phyloP scores from a whole-genome alignment of 164 flowering plant species.

The Litsea cubeba region DNA sequence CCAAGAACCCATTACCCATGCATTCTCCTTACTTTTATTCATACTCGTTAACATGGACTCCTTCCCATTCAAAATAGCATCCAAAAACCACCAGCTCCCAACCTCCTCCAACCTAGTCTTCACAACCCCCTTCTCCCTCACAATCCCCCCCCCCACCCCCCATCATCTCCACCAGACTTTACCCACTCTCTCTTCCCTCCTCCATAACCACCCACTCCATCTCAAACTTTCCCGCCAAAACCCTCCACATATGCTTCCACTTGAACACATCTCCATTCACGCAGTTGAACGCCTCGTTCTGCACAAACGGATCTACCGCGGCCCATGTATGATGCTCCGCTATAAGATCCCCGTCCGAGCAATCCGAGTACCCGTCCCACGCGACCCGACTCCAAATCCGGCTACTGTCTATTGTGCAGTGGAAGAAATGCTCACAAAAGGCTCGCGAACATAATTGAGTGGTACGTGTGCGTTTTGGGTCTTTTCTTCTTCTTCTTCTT shows the following conservation, averaged over 20 bases:
- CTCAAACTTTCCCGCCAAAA: constrained; percentile 68
- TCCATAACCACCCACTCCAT: constrained; percentile 42
- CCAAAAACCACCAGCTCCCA: constrained; percentile 66
- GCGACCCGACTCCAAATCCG: too few species aligned
- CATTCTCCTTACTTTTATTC: constrained; percentile 90
- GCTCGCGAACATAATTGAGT: too few species aligned
- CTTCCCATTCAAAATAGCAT: constrained; percentile 19
- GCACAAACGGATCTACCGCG: constrained; percentile 62
- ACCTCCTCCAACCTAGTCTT: constrained; percentile 58
- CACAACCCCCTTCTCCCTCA: constrained; percentile 48
- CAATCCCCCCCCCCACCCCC: constrained; percentile 70
- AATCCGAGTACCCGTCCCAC: too few species aligned
- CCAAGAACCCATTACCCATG: constrained; percentile 78
- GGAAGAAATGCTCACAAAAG: too few species aligned
- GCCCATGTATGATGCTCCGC: too few species aligned
- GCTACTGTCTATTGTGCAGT: too few species aligned
- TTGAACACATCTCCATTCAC: constrained; percentile 74
- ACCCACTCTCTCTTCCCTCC: constrained; percentile 21
- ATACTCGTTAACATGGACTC: constrained; percentile 32
- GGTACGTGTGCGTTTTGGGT: too few species aligned
- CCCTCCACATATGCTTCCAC: constrained; percentile 90
- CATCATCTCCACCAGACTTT: constrained; percentile 55
- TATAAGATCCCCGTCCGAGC: too few species aligned
- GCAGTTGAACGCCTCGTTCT: constrained; percentile 74
- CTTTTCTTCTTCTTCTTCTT: too few species aligned